A percentile compares a stretch with the other conserved stretches of the same genome.
phyloP scores from a whole-genome alignment of 257 asterid genomes.

The Echium plantagineum region DNA sequence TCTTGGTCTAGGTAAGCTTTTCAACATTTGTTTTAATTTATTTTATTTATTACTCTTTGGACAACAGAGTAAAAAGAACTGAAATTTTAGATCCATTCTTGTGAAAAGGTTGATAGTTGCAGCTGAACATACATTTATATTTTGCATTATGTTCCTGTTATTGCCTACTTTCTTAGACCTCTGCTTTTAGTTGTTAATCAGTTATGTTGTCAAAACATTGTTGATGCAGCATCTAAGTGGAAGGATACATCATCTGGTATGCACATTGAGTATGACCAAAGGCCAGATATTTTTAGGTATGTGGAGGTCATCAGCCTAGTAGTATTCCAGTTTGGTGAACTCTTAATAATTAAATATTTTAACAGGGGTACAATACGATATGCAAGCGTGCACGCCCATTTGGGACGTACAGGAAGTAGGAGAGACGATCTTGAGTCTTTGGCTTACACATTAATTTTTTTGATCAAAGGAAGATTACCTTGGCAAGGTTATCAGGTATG shows the following conservation, averaged over 20 bases:
- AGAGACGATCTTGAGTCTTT: constrained; percentile 98
- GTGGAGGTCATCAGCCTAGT: constrained; percentile 8
- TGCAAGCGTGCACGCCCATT: constrained; percentile 99
- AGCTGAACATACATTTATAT: no score
- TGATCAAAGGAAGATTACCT: constrained; percentile 86
- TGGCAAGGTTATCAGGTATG: constrained; percentile 99
- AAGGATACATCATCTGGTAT: constrained; percentile 89
- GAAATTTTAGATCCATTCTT: background rate
- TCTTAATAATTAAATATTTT: constrained; percentile 14
- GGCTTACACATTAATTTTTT: constrained; percentile 87
- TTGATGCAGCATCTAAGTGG: constrained; percentile 73
- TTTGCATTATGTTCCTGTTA: background rate
- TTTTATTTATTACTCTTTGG: constrained; percentile 1
- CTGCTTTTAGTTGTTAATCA: background rate
- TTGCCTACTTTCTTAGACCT: constrained; percentile 2
- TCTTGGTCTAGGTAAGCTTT: constrained; percentile 78
- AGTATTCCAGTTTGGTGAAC: constrained; percentile 7
- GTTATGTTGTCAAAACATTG: constrained; percentile 1
- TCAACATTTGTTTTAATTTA: background rate
- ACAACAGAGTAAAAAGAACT: background rate
- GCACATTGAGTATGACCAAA: constrained; percentile 96
- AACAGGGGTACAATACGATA: constrained; percentile 95
- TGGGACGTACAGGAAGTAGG: constrained; percentile 97
- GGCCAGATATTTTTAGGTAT: constrained; percentile 98
- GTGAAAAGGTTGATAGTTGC: background rate